Base-by-base conservation (phyloP, 805 yeast species). In the Naumovozyma baii region DNA sequence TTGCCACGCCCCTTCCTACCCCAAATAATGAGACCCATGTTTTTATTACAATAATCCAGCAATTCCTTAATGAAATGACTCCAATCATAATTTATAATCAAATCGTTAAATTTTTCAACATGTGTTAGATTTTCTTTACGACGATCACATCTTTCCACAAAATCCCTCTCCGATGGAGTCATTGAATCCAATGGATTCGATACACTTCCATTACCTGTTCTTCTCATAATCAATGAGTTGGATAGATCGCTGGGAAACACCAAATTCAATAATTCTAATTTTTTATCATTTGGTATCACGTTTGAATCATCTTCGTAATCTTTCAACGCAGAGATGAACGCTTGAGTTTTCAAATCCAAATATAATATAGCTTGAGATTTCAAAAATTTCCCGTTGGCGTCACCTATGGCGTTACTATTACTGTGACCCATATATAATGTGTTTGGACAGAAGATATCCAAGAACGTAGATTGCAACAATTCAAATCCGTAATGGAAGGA, bases 271-370 rank as follows among this genome's bases (percentile, higher is more conserved):
- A 85, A 73, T 33, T 80, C 88, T 41, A 70, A 15, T 37, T 47
- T 45, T 17, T 41, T 44, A 5, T 42, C 40, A 9, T 29, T 14
- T 4, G 46, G 41, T 2, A 50, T 43, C 9, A 31, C 40, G 31
- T 46, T 41, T 10, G 33, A 20, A 14, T 37, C 47, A 18, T 39
- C 45, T 12, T 42, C 41, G 25, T 18, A 31, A 4, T 49, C 69
- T 52, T 81, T 84, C 43, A 88, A 61, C 0, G 94, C 95, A 1
- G 96, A 80, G 16, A 92, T 87, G 55, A 78, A 92, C 0, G 96
- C 95, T 61, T 92, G 98, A 0, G 98, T 92, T 58, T 92, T 92
- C 56, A 92, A 70, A 49, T 92, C 96, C 31, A 92, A 67, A 49
- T 72, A 86, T 37, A 92, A 62, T 10, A 75, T 76, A 0, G 92